Conservation (phyloP, 768 basidiomycete genomes). For the Serpula lacrymans region DNA sequence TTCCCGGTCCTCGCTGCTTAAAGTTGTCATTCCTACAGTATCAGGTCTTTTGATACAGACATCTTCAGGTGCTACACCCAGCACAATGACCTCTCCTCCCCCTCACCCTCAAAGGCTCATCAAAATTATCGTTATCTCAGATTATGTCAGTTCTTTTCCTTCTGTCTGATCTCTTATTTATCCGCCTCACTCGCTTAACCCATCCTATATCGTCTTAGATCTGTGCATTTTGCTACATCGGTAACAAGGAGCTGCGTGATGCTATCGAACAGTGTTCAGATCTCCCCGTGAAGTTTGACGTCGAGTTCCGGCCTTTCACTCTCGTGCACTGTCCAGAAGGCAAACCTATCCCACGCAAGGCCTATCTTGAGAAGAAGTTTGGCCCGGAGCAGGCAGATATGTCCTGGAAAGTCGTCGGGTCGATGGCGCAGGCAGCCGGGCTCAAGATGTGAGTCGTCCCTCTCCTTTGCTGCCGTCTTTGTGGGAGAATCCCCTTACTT, state of each 20-base stretch:
- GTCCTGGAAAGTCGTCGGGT: conserved; percentile 22
- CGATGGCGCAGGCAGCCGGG: conserved; percentile 27
- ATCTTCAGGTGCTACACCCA: too few relatives aligned
- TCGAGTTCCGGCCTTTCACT: conserved; percentile 33
- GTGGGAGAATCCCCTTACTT: too few relatives aligned
- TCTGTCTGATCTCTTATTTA: background rate
- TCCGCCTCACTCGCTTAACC: conserved; percentile 6
- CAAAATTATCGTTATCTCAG: conserved; percentile 33
- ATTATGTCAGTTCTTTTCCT: conserved; percentile 23
- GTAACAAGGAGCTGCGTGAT: conserved; percentile 31
- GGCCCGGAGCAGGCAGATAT: conserved; percentile 24
- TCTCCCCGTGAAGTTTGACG: conserved; percentile 31
- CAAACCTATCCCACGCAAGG: conserved; percentile 17
- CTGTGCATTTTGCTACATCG: conserved; percentile 38
- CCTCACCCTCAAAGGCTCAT: conserved; percentile 16
- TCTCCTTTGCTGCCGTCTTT: background rate
- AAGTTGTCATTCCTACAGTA: too few relatives aligned
- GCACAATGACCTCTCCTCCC: too few relatives aligned
- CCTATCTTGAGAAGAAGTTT: conserved; percentile 21
- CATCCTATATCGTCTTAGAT: conserved; percentile 12
- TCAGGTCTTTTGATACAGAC: too few relatives aligned
- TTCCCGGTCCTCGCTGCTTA: too few relatives aligned
- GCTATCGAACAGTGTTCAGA: conserved; percentile 33
- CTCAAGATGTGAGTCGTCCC: conserved; percentile 18
- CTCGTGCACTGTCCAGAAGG: conserved; percentile 20